Evolutionary conservation across 2,329 filamentous ascomycete genomes (phyloP).

Genomic region (Aspergillus sojae): DNA sequence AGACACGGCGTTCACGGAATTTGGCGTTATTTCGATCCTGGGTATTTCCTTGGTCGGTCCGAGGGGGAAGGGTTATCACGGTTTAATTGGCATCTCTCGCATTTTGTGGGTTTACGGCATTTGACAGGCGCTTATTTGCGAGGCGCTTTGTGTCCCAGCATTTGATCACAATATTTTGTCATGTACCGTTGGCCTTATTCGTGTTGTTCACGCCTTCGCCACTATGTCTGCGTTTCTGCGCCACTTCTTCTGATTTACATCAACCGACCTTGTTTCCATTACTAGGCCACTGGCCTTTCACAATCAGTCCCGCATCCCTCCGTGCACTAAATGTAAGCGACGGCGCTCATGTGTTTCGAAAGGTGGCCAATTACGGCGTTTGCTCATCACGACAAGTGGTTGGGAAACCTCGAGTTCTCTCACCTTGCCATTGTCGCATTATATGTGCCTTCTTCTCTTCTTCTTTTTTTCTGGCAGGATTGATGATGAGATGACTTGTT

Average conservation of each 20-base stretch:
- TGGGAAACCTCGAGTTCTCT: constrained; percentile 4
- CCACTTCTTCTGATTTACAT: constrained; percentile 13
- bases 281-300: constrained; percentile 4
- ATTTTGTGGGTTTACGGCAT: constrained; percentile 31
- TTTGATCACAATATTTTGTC: constrained; percentile 24
- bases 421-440: constrained; percentile 11
- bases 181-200: constrained; percentile 21
- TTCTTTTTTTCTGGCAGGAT: constrained; percentile 15
- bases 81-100: constrained; percentile 34
- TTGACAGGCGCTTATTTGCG: constrained; percentile 23
- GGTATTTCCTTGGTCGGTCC: constrained; percentile 29
- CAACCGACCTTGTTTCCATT: constrained; percentile 8
- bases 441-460: constrained; percentile 9
- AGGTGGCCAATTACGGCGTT: constrained; percentile 24
- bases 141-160: constrained; percentile 15
- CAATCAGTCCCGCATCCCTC: constrained; percentile 9
- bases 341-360: constrained; percentile 36
- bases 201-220: constrained; percentile 12
- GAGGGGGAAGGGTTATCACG: constrained; percentile 21
- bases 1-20: constrained; percentile 35
- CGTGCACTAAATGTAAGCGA: constrained; percentile 30
- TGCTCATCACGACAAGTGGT: constrained; percentile 17
- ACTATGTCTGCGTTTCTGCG: constrained; percentile 12
- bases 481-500: constrained; percentile 35
- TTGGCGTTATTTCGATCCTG: constrained; percentile 29